These are phyloP conservation scores for Suhomyces choctaworum DNA, from an alignment of 1,139 yeast genomes.

Conservation along the genomic window DNA sequence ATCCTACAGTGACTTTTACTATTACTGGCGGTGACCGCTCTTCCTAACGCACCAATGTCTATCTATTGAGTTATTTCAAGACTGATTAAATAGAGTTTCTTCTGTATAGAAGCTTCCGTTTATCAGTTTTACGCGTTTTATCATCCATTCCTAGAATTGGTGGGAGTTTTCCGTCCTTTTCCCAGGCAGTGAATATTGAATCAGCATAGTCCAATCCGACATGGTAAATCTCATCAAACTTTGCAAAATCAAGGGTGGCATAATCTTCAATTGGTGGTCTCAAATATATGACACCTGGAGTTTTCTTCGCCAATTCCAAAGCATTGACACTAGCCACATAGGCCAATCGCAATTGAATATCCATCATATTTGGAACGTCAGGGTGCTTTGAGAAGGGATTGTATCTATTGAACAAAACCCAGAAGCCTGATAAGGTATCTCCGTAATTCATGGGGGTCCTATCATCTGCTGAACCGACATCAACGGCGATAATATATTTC, in stretches of 20 bases:
- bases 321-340: conserved; percentile 96
- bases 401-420: conserved; percentile 88
- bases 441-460: conserved; percentile 90
- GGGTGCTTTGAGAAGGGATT: conserved; percentile 89
- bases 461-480: conserved; percentile 94
- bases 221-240: conserved; percentile 83
- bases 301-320: conserved; percentile 76
- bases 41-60: no score
- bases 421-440: conserved; percentile 86
- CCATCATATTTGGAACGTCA: conserved; percentile 91
- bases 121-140: conserved; percentile 19
- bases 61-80: no score
- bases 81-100: conserved; percentile 67
- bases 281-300: conserved; percentile 85
- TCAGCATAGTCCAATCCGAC: conserved; percentile 81
- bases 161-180: conserved; percentile 56
- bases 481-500: conserved; percentile 87
- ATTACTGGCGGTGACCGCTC: no score
- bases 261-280: conserved; percentile 93
- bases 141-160: conserved; percentile 56
- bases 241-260: conserved; percentile 90
- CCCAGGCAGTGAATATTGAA: conserved; percentile 54
- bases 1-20: no score
- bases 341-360: conserved; percentile 88
- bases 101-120: conserved; percentile 40